Evolutionary conservation across 495 filamentous ascomycete species (phyloP), one percentile per base, ranked within the genome.

Genomic region (Podospora bellae-mahoneyi): DNA sequence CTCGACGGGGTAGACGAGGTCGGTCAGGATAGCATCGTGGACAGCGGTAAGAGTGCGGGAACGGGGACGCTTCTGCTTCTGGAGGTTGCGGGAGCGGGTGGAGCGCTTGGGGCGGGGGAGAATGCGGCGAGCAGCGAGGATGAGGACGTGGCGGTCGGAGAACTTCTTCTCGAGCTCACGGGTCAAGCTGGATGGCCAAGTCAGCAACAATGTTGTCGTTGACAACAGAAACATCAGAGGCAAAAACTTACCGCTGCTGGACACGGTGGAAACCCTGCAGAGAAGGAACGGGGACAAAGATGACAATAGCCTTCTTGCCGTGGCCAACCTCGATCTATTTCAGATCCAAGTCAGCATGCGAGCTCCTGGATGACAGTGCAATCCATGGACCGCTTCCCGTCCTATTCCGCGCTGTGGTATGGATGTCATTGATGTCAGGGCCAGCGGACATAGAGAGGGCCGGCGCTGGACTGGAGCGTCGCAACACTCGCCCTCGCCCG

Each of bases 111-210:
- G 95, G 76, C 92, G 92, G 78, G 95, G 94, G 66, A 99, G 91
- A 79, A 99, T 99, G 82, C 95, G 94, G 88, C 95, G 95, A 78
- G 94, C 93, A 75, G 94, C 95, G 72, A 99, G 89, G 89, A 99
- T 92, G 79, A 99, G 88, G 81, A 99, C 95, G 84, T 99, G 95
- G 83, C 95, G 94, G 88, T 98, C 95, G 73, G 95, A 97, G 92
- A 99, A 99, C 87, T 98, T 99, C 92, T 99, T 98, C 88, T 99
- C 95, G 77, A 99, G 93, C 88, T 99, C 95, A 83, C 95, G 95
- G 84, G 95, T 98, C 74, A 99, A 90, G 78, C 95, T 98, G 64
- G 19, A 18, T n/a, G 15, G 0, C 4, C 2, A 5, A n/a, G 69
- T 79, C 63, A 81, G 75, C 34, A 64, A 55, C 53, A 20, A 18